Conservation (phyloP, 1,284 basidiomycete genomes). For the Sanghuangporus weigelae region DNA sequence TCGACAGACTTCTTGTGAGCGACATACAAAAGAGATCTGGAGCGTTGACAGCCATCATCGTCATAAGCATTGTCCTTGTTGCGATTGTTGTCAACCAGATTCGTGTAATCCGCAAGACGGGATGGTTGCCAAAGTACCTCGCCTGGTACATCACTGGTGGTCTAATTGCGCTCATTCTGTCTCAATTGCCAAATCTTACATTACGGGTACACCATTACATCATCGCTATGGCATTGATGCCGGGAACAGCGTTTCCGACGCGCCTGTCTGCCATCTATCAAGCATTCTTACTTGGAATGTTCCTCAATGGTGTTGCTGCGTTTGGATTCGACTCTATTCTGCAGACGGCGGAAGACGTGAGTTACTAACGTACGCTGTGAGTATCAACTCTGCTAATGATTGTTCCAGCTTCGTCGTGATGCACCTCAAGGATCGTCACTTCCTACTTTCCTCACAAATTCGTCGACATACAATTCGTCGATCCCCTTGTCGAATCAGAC, state of each 20-base stretch:
- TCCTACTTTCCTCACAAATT: constrained; percentile 70
- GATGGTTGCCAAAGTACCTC: constrained; percentile 73
- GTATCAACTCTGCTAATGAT: neutral
- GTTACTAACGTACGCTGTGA: constrained; percentile 22
- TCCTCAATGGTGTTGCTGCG: constrained; percentile 70
- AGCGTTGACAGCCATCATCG: constrained; percentile 64
- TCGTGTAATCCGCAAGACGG: constrained; percentile 79
- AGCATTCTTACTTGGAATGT: constrained; percentile 79
- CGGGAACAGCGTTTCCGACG: constrained; percentile 79
- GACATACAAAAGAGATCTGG: constrained; percentile 68
- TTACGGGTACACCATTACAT: constrained; percentile 76
- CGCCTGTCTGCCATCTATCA: constrained; percentile 74
- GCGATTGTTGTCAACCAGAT: constrained; percentile 68
- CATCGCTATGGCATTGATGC: constrained; percentile 68
- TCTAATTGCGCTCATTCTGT: constrained; percentile 59
- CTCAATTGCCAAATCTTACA: constrained; percentile 63
- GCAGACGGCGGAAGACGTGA: constrained; percentile 68
- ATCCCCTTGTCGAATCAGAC: constrained; percentile 51
- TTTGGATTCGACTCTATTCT: constrained; percentile 80
- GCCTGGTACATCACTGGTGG: constrained; percentile 69
- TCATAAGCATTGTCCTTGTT: constrained; percentile 62
- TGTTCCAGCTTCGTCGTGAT: constrained; percentile 61
- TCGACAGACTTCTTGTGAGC: constrained; percentile 65
- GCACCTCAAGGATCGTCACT: constrained; percentile 64
- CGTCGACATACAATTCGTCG: constrained; percentile 55